These are phyloP conservation scores for Gloeostereum incarnatum DNA, from an alignment of 768 basidiomycete species.

Conservation along the genomic window DNA sequence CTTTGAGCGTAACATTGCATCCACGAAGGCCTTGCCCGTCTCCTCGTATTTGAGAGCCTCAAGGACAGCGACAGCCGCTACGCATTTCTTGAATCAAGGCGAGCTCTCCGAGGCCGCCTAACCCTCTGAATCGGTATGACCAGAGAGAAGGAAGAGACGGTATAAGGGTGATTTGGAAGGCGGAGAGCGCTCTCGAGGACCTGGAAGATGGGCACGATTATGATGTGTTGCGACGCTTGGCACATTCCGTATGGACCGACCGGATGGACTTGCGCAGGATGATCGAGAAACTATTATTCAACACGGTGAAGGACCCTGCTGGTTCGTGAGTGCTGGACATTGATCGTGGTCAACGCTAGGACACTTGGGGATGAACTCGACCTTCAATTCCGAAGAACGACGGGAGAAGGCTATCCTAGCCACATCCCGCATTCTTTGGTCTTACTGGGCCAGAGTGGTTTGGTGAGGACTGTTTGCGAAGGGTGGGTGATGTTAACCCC, in stretches of 20 bases:
- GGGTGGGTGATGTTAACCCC: no score
- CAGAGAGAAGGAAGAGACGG: slow-evolving; percentile 22
- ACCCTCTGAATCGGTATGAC: slow-evolving; percentile 19
- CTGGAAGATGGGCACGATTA: slow-evolving; percentile 54
- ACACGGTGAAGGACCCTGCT: slow-evolving; percentile 45
- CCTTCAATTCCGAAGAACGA: slow-evolving; percentile 60
- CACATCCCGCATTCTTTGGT: slow-evolving; percentile 57
- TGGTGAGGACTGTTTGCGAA: slow-evolving; percentile 58
- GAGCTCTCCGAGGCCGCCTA: slow-evolving; percentile 41
- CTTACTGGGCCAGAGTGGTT: slow-evolving; percentile 45
- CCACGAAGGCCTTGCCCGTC: slow-evolving; percentile 49
- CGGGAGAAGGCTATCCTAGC: slow-evolving; percentile 45
- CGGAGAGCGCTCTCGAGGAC: slow-evolving; percentile 25
- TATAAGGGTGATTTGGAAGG: slow-evolving; percentile 50
- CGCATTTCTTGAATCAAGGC: slow-evolving; percentile 36
- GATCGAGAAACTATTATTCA: slow-evolving; percentile 48
- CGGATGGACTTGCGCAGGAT: slow-evolving; percentile 44
- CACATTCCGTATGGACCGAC: slow-evolving; percentile 57
- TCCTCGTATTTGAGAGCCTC: slow-evolving; percentile 55
- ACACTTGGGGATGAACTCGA: slow-evolving; percentile 55
- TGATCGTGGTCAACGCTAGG: slow-evolving; percentile 12
- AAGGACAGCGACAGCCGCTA: slow-evolving; percentile 30
- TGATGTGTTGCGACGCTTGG: slow-evolving; percentile 38
- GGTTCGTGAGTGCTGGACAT: no score
- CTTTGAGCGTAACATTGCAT: slow-evolving; percentile 47